A percentile compares a stretch with the other conserved stretches of the same genome.
These are phyloP conservation scores for Trichosporon inkin DNA, from an alignment of 1,284 basidiomycete genomes.

Conservation along the genomic window DNA sequence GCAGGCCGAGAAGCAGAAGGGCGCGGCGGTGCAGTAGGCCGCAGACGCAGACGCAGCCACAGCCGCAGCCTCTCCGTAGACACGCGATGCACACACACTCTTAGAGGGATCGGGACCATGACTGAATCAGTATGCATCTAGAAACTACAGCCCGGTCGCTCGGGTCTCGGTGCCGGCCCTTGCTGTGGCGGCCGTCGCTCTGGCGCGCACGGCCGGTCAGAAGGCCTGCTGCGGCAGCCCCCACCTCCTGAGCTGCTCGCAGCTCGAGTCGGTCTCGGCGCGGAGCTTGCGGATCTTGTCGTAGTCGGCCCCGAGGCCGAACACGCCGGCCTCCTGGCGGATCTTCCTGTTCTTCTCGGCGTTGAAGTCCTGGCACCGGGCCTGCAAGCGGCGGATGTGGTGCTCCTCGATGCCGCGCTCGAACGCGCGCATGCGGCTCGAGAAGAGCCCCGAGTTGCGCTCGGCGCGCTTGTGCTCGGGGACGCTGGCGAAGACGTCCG, in stretches of 20 bases:
- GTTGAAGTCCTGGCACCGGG: conserved; percentile 41
- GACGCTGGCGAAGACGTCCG: conserved; percentile 62
- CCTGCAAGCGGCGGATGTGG: conserved; percentile 66
- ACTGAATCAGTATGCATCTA: conserved; percentile 1
- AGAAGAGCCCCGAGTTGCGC: conserved; percentile 44
- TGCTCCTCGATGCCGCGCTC: conserved; percentile 61
- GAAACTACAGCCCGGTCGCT: background rate
- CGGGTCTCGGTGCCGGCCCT: no score
- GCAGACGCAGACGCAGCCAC: no score
- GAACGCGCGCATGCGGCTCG: conserved; percentile 39
- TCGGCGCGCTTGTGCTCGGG: conserved; percentile 57
- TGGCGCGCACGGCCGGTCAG: no score
- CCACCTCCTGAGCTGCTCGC: conserved; percentile 55
- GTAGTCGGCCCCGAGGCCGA: conserved; percentile 85
- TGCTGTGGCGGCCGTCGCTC: no score
- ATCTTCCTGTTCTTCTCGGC: conserved; percentile 52
- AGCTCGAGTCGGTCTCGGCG: conserved; percentile 54
- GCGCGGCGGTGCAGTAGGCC: background rate
- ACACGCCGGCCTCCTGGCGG: conserved; percentile 73
- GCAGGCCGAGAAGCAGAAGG: conserved; percentile 3
- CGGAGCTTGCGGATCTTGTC: conserved; percentile 57
- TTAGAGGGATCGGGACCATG: no score
- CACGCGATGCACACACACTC: no score
- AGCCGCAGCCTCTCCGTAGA: background rate
- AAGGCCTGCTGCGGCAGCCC: conserved; percentile 26